Evolutionary conservation across 305 asterid genomes (phyloP).

Genomic region (Solanum hybrid): DNA sequence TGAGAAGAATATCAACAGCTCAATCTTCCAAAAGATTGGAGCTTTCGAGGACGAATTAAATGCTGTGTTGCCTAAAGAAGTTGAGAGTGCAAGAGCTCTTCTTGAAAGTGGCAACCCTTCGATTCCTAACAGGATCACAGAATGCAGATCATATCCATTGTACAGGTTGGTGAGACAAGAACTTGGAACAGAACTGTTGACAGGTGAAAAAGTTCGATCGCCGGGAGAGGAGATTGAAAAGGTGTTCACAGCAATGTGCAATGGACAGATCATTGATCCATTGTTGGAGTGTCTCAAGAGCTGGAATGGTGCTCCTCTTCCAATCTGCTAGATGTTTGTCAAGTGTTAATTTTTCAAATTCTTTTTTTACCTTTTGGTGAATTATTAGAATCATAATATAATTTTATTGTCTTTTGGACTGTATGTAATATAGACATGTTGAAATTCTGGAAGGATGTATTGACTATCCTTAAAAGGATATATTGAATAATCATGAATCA

Average conservation of each 20-base stretch:
- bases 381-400: too few species aligned
- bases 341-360: too few species aligned
- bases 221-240: neutral
- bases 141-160: neutral
- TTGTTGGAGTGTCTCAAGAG: neutral
- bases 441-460: neutral
- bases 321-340: neutral
- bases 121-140: neutral
- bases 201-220: neutral
- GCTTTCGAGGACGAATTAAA: neutral
- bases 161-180: neutral
- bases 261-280: neutral
- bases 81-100: neutral
- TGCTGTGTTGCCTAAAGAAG: neutral
- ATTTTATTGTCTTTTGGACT: too few species aligned
- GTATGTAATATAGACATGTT: too few species aligned
- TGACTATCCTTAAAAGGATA: neutral
- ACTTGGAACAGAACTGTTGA: neutral
- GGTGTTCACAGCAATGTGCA: neutral
- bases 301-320: neutral
- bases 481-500: too few species aligned
- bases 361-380: too few species aligned
- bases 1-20: neutral
- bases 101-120: neutral
- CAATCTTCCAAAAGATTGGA: neutral